Evolutionary conservation across 140 eudicot genomes (phyloP), one percentile per base, ranked within the genome.

Genomic region (Anethum foeniculum): DNA sequence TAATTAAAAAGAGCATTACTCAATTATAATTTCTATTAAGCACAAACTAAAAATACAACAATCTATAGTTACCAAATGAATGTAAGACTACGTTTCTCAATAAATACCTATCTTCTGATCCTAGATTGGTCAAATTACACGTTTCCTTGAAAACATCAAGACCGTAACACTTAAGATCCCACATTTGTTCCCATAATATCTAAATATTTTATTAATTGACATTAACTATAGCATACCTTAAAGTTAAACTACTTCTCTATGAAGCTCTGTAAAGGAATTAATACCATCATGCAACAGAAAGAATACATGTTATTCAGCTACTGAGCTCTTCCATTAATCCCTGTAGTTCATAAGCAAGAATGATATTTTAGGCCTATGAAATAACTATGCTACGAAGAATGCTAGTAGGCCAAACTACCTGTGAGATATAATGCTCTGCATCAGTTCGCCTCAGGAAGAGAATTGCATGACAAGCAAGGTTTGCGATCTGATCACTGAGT

Each of bases 241-340:
- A 13, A 13, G 18, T 47, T 13, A 71, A 80, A 80, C 81, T 75
- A 39, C 47, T 80, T 48, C 75, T 73, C 36, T 54, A 56, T 69
- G 62, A 81, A 79, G 47, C 77, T 60, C 71, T 52, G 78, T 19
- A 71, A 76, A 46, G 69, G 38, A 38, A 58, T 38, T 47, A 48
- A 58, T 82, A 34, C 67, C 80, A 77, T 79, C 83, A 58, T 76
- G 83, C 75, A 80, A 65, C 68, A 46, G 74, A 67, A 72, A 18
- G 78, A 74, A 12, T 7, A 27, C 1, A 36, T 54, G 64, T 0
- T 34, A 64, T 28, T 87, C 82, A 94, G 75, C 84, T 86, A n/a
- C 90, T 84, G 73, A 94, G 96, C 80, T 94, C 98, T 85, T 94
- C 98, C 98, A 94, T 94, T 88, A 85, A 82, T 51, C 98, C 97